Base-by-base conservation (phyloP, 352 stramenopile genomes). In the Phytophthora lateralis region DNA sequence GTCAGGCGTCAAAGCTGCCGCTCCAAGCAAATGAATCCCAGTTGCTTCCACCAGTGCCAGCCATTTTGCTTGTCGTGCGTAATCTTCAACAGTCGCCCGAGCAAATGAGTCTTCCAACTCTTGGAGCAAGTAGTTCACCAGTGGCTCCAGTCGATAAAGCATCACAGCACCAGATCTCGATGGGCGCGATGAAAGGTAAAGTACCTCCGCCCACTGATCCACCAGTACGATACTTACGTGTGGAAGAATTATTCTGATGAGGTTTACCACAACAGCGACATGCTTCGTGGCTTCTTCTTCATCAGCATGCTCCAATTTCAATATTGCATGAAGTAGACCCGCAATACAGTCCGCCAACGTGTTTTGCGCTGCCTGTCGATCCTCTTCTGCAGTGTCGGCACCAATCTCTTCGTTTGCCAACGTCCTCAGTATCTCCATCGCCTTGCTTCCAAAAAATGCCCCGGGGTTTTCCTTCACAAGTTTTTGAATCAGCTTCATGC, bases 61-160 rank as follows among this genome's bases (percentile, higher is more conserved):
- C 85, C 85, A 93, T 56, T 90, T 90, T 39, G 83, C 79, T 80
- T 91, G 85, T 10, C 74, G 76, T 11, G 82, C 78, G 35, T 89
- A 91, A 58, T 90, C 80, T 55, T 89, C 82, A 3, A 64, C 68
- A 4, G 78, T 87, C 12, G 78, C 82, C 8, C 69, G 74, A 43
- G 54, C 61, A 48, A 91, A 90, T 2, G 80, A 85, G 20, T 80
- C 57, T 52, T 91, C 76, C 18, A 91, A 55, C 18, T 91, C 75
- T 24, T 61, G 26, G 2, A 89, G 44, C 26, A 90, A 35, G 29
- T 78, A 85, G 17, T 35, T 59, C 21, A 60, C 20, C 27, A 74
- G 21, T 37, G 45, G 55, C n/a, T 66, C 37, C 2, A 74, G 29
- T 57, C 66, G 55, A n/a, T 3, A 30, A n/a, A 67, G 17, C n/a